Evolutionary conservation across 495 filamentous ascomycete genomes (phyloP).

Genomic region (Xylaria scruposa): DNA sequence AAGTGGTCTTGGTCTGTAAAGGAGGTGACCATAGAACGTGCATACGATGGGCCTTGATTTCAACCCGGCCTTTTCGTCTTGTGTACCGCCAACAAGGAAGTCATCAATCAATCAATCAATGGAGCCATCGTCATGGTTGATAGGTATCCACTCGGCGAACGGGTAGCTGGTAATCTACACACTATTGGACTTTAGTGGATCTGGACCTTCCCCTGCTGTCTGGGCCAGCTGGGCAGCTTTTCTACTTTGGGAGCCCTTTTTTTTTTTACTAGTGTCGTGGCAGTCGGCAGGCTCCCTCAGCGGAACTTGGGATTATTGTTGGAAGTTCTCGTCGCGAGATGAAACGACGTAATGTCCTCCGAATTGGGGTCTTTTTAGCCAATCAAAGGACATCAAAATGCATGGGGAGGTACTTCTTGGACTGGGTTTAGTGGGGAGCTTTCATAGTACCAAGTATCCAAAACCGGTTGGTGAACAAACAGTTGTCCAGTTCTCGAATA

Average conservation of each 20-base stretch:
- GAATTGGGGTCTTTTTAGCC: neutral
- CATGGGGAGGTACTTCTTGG: conserved; percentile 12
- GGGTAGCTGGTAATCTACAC: conserved; percentile 8
- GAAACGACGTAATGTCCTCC: conserved; percentile 18
- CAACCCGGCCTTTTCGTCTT: conserved; percentile 17
- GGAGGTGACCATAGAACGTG: neutral
- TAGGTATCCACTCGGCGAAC: conserved; percentile 6
- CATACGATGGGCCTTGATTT: conserved; percentile 17
- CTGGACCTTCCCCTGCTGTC: neutral
- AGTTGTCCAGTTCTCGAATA: too few relatives aligned
- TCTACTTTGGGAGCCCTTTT: neutral
- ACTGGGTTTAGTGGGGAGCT: neutral
- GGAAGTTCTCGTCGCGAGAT: neutral
- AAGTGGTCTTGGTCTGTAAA: neutral
- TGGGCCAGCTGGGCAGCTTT: neutral
- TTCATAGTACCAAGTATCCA: neutral
- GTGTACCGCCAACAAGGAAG: conserved; percentile 23
- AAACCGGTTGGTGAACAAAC: neutral
- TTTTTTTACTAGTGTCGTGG: neutral
- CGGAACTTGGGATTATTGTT: neutral
- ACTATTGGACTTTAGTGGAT: conserved; percentile 15
- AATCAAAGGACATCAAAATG: neutral
- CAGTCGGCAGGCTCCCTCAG: conserved; percentile 12
- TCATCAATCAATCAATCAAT: neutral
- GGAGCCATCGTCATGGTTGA: conserved; percentile 16